Evolutionary conservation across 208 protist species (phyloP).

Genomic region (Acanthamoeba healyi): DNA sequence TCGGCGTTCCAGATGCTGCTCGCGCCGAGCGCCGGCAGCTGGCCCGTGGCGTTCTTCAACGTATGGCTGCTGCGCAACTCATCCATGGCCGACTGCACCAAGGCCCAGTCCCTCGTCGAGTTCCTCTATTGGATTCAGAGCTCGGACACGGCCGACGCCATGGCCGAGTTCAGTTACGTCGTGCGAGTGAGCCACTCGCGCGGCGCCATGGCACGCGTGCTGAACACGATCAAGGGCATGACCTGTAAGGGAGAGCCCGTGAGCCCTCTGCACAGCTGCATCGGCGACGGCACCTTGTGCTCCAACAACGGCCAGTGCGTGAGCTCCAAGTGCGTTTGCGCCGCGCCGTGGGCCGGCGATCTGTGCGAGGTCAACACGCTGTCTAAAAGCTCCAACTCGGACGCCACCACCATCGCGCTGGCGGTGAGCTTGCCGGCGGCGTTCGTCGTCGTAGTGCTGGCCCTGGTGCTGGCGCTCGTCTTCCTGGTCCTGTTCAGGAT

Average conservation of each 20-base stretch:
- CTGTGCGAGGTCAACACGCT: not conserved
- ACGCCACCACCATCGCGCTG: not conserved
- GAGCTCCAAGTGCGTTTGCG: not conserved
- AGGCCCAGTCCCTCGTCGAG: slow-evolving; percentile 15
- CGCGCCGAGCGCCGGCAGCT: slow-evolving; percentile 6
- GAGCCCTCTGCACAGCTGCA: not conserved
- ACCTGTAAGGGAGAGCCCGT: not conserved
- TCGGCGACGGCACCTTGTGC: slow-evolving; percentile 16
- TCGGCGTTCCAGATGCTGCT: slow-evolving; percentile 41
- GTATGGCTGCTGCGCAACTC: slow-evolving; percentile 9
- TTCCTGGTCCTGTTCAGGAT: slow-evolving; percentile 3
- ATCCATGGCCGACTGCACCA: slow-evolving; percentile 43
- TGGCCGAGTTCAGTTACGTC: not conserved
- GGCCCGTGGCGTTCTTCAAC: slow-evolving; percentile 42
- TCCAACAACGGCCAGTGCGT: slow-evolving; percentile 9
- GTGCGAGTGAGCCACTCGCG: not conserved
- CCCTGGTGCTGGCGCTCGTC: not conserved
- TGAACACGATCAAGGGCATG: not conserved
- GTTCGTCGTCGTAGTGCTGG: not conserved
- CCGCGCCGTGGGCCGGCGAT: not conserved
- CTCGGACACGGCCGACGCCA: not conserved
- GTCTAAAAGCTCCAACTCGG: not conserved
- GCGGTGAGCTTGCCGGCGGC: not conserved
- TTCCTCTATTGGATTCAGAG: slow-evolving; percentile 67
- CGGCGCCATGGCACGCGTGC: not conserved